Base-by-base conservation (phyloP, 2,329 filamentous ascomycete species). In the Raffaelea deltoideospora region DNA sequence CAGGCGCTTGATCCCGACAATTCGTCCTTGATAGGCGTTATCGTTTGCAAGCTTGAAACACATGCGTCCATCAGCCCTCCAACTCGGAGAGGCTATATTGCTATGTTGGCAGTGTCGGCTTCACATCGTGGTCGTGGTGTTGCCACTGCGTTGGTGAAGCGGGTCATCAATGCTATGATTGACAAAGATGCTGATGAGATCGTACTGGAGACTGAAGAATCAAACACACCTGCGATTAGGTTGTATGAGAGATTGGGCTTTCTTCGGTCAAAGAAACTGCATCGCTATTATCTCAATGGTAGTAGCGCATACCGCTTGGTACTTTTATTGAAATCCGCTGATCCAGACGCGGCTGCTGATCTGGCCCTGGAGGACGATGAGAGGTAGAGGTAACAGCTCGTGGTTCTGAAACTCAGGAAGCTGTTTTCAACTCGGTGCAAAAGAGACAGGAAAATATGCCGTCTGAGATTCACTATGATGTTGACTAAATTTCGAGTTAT, bases 231-330 rank as follows among this genome's bases (percentile, higher is more conserved):
- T 1, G 90, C 87, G 17, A 84, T 96, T 64, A 81, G 85, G 45
- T 63, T 98, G 10, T 98, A 98, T 57, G 88, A 98, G 56, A 69
- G 86, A 1, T 65, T 98, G 8, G 90, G 90, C 0, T 98, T 98
- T 51, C 58, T 96, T 18, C 69, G 88, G 35, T 93, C 84, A 41
- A 98, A 98, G 59, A 82, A 86, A 42, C 60, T 98, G 37, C 87
- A 96, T 57, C 70, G 90, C 31, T 98, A 98, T 53, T 98, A 98
- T 49, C 63, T 98, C 29, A 98, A 96, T 52, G 90, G 90, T 10
- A 98, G 85, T 53, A 93, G 86, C 38, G 90, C 90, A 2, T 98
- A 90, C 55, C 71, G 90, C 30, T 64, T 98, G 35, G 76, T 96
- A 7, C 58, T 98, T 27, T 79, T 87, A 44, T 60, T 95, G 36